Evolutionary conservation across 768 basidiomycete species (phyloP).

Genomic region (Asterophora parasitica): DNA sequence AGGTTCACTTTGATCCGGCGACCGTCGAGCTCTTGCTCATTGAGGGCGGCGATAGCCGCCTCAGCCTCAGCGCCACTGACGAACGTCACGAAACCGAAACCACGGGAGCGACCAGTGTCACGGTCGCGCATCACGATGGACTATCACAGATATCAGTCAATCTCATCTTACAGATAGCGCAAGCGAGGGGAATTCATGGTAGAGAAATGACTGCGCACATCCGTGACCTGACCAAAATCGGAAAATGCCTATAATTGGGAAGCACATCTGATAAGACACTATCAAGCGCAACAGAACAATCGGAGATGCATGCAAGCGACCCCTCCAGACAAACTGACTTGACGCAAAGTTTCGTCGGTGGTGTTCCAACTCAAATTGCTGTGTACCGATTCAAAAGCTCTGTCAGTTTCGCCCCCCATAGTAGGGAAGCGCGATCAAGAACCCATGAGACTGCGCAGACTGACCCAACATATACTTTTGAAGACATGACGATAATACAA

Average conservation of each 20-base stretch:
- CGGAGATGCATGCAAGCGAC: constrained; percentile 24
- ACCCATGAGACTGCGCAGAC: constrained; percentile 59
- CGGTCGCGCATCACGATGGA: constrained; percentile 98
- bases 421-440: constrained; percentile 43
- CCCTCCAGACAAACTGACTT: constrained; percentile 66
- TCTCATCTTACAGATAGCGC: constrained; percentile 28
- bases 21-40: constrained; percentile 93
- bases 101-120: constrained; percentile 94
- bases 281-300: constrained; percentile 28
- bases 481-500: constrained; percentile 67
- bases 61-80: constrained; percentile 59
- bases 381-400: constrained; percentile 46
- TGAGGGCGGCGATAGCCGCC: constrained; percentile 67
- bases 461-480: constrained; percentile 94
- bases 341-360: constrained; percentile 84
- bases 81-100: constrained; percentile 95
- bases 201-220: constrained; percentile 71
- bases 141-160: constrained; percentile 48
- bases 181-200: constrained; percentile 17
- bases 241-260: constrained; percentile 77
- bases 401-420: constrained; percentile 55
- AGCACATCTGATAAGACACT: constrained; percentile 49
- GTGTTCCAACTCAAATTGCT: constrained; percentile 97
- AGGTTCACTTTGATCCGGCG: constrained; percentile 87
- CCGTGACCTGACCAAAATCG: constrained; percentile 75